Conservation (phyloP, 441 rosid genomes). For the Viola pubescens region DNA sequence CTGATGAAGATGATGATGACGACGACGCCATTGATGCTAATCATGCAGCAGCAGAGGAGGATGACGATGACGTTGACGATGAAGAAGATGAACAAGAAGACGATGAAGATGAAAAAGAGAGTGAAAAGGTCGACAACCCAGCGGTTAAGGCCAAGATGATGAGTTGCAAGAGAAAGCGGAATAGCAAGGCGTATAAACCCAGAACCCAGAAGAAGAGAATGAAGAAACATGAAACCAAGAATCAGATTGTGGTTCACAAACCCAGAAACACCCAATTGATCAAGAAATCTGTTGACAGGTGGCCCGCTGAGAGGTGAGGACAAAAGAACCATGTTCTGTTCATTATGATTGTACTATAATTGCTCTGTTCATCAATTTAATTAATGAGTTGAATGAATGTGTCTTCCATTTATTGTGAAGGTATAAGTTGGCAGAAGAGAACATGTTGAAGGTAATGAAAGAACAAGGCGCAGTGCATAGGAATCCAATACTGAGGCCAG, state of each 20-base stretch:
- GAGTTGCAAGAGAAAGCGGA: neutral
- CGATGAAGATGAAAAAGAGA: conserved; percentile 13
- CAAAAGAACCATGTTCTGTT: no score
- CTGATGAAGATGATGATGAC: conserved; percentile 6
- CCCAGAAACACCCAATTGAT: conserved; percentile 31
- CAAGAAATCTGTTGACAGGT: conserved; percentile 50
- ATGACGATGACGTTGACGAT: conserved; percentile 19
- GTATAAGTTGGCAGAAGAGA: conserved; percentile 75
- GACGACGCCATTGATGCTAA: neutral
- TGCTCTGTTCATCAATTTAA: neutral
- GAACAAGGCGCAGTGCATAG: conserved; percentile 67
- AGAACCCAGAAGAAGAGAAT: conserved; percentile 21
- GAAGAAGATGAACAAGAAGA: conserved; percentile 6
- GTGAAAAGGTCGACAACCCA: conserved; percentile 15
- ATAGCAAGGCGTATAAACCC: neutral
- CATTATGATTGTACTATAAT: neutral
- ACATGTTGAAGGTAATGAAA: conserved; percentile 81
- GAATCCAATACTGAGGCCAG: conserved; percentile 68
- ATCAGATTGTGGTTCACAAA: conserved; percentile 29
- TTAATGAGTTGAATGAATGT: neutral
- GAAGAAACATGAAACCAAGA: conserved; percentile 25
- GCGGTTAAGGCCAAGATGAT: conserved; percentile 37
- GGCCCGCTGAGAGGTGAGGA: conserved; percentile 69
- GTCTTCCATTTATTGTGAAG: conserved; percentile 26
- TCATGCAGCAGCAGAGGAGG: conserved; percentile 1